phyloP scores from a whole-genome alignment of 192 early-diverging fungal genomes.

The Coemansia sp. region DNA sequence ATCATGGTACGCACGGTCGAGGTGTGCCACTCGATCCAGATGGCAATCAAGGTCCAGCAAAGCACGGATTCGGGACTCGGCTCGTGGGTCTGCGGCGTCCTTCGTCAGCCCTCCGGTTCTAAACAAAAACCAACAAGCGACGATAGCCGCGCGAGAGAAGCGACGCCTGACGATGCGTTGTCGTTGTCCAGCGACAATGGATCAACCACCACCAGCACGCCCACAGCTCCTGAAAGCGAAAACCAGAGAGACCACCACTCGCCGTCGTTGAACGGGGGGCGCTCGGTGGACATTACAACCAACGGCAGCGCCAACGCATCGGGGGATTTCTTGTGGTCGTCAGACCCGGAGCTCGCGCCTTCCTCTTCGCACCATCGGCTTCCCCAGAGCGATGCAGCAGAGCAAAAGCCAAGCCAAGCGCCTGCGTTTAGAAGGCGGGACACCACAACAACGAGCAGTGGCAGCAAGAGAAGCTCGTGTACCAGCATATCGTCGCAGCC shows the following conservation, averaged over 20 bases:
- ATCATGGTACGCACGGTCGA: conserved; percentile 52
- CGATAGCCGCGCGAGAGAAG: neutral
- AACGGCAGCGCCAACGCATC: neutral
- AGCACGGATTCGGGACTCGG: conserved; percentile 35
- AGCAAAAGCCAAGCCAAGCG: too few species aligned
- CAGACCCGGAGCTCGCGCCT: neutral
- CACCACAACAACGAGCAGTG: neutral
- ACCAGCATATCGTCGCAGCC: neutral
- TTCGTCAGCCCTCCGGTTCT: neutral
- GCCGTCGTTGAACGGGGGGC: neutral
- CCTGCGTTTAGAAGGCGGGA: too few species aligned
- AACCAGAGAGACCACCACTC: neutral
- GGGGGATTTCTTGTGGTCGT: neutral
- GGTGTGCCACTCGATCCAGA: conserved; percentile 50
- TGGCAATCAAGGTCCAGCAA: conserved; percentile 36
- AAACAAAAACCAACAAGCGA: neutral
- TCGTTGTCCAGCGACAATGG: conserved; percentile 3
- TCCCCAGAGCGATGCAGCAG: neutral
- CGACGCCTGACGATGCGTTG: neutral
- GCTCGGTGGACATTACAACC: neutral
- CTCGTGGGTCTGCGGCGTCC: conserved; percentile 20
- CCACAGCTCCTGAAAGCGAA: neutral
- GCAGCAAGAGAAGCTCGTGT: neutral
- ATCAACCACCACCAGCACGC: neutral
- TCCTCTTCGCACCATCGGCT: neutral